A percentile compares a stretch with the other conserved stretches of the same genome.
These are phyloP conservation scores for Ailanthus altissimus DNA, from an alignment of 345 rosid genomes.

Conservation along the genomic window DNA sequence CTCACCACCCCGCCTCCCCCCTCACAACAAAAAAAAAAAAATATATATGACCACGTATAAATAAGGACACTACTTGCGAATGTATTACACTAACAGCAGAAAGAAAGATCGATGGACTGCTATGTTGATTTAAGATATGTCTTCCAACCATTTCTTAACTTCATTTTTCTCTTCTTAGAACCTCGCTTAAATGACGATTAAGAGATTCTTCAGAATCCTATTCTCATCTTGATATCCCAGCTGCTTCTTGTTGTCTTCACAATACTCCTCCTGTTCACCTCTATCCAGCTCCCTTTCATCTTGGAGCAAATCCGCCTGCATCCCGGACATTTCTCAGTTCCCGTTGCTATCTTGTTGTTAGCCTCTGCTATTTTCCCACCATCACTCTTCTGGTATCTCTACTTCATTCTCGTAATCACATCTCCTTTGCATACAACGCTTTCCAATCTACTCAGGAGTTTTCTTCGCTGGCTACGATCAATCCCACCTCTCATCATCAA, in stretches of 20 bases:
- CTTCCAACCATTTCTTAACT: background rate
- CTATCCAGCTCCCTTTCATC: background rate
- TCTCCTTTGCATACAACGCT: background rate
- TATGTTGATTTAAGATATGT: too few relatives aligned
- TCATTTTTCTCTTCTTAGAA: background rate
- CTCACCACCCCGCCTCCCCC: too few relatives aligned
- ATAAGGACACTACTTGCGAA: too few relatives aligned
- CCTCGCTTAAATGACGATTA: background rate
- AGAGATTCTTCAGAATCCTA: background rate
- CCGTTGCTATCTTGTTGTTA: background rate
- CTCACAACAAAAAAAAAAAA: too few relatives aligned
- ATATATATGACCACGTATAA: too few relatives aligned
- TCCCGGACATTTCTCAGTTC: background rate
- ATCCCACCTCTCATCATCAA: background rate
- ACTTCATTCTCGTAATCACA: background rate
- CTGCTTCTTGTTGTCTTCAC: background rate
- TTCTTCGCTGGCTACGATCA: background rate
- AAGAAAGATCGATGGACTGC: too few relatives aligned
- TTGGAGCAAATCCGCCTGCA: background rate
- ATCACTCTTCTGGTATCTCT: background rate
- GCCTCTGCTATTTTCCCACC: background rate
- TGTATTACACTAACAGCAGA: too few relatives aligned
- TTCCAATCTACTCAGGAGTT: background rate
- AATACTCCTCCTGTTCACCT: background rate
- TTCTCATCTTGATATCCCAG: background rate